Conservation (phyloP, 108 stramenopile genomes). For the Skeletonema costatum region DNA sequence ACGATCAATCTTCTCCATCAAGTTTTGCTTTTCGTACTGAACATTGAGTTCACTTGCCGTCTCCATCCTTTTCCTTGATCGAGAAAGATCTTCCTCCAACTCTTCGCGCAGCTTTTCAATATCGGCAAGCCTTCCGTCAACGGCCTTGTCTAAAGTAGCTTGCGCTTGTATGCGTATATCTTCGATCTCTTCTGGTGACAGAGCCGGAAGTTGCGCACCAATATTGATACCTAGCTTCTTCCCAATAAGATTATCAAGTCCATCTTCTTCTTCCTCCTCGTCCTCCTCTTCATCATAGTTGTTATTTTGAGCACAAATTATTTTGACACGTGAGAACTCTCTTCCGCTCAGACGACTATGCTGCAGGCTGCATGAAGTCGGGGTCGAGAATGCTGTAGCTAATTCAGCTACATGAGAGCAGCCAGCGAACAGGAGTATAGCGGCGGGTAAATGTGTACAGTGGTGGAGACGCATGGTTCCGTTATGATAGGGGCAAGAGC, state of each 20-base stretch:
- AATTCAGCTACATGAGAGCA: background rate
- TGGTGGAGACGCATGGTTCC: background rate
- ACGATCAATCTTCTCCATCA: conserved; percentile 73
- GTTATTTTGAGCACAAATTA: background rate
- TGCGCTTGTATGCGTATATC: conserved; percentile 56
- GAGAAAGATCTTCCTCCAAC: conserved; percentile 45
- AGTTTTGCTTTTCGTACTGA: conserved; percentile 36
- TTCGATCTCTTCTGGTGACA: conserved; percentile 46
- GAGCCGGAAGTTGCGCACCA: conserved; percentile 4
- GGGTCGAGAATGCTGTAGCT: background rate
- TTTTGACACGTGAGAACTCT: background rate
- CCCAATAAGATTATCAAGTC: conserved; percentile 15
- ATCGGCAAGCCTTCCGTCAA: conserved; percentile 65
- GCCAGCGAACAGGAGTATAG: background rate
- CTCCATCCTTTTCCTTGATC: conserved; percentile 43
- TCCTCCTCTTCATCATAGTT: conserved; percentile 5
- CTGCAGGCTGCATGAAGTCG: background rate
- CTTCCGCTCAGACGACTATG: background rate
- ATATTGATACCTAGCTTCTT: conserved; percentile 41
- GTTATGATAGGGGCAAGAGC: too few relatives aligned
- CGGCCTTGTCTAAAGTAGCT: conserved; percentile 50
- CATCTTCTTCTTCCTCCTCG: conserved; percentile 14
- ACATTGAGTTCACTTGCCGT: conserved; percentile 42
- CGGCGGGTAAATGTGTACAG: background rate
- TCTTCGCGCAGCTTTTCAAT: conserved; percentile 54